Evolutionary conservation across 2,329 filamentous ascomycete species (phyloP).

Genomic region (Penicillium thymicola): DNA sequence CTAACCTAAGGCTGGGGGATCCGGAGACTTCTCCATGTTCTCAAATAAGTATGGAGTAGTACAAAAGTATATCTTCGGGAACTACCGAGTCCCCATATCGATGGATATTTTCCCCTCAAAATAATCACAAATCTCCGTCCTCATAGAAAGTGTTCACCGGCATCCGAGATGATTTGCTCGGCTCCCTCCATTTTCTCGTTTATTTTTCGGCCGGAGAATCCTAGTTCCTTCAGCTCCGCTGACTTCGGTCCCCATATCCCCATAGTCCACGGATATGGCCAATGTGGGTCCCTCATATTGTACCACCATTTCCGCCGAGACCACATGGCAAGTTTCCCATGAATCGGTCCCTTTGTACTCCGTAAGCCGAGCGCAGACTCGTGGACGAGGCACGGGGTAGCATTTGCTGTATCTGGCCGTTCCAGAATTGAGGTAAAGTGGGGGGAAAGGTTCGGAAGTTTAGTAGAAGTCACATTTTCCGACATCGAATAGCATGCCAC

Average conservation of each 20-base stretch:
- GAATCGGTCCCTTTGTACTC: background rate
- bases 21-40: background rate
- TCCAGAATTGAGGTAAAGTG: background rate
- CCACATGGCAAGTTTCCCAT: background rate
- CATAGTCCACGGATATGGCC: background rate
- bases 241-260: background rate
- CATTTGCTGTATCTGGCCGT: background rate
- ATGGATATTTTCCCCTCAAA: background rate
- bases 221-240: background rate
- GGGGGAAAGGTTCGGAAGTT: background rate
- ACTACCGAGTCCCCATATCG: background rate
- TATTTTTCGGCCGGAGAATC: constrained; percentile 1
- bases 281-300: background rate
- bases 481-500: background rate
- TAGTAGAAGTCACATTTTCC: background rate
- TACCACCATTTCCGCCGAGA: background rate
- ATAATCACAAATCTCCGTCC: background rate
- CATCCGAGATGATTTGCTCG: background rate
- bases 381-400: background rate
- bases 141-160: constrained; percentile 1
- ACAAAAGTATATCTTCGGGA: background rate
- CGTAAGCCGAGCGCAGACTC: background rate
- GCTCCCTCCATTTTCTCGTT: background rate
- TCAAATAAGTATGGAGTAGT: background rate
- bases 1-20: background rate